Conservation (phyloP, 2,329 filamentous ascomycete species). For the Dendrostoma leiphaemia region DNA sequence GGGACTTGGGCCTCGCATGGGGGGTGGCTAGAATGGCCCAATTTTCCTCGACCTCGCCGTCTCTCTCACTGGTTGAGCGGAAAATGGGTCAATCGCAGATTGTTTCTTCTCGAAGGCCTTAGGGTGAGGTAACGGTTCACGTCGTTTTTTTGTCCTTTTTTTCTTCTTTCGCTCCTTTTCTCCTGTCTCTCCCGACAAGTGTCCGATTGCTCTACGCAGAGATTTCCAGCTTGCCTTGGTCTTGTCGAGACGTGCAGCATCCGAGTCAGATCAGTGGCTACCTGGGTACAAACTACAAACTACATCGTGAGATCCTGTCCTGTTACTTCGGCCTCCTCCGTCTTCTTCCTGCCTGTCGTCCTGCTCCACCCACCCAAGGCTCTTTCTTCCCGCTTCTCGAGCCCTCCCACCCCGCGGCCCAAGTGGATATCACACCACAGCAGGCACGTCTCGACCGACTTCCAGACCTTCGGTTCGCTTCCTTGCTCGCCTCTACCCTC, state of each 20-base stretch:
- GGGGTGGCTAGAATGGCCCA: constrained; percentile 6
- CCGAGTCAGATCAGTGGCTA: background rate
- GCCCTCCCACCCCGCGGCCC: background rate
- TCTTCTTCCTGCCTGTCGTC: constrained; percentile 10
- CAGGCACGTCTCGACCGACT: constrained; percentile 16
- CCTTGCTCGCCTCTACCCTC: constrained; percentile 15
- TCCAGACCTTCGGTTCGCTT: constrained; percentile 16
- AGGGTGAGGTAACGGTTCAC: background rate
- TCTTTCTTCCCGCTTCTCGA: constrained; percentile 4
- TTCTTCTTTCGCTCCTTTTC: background rate
- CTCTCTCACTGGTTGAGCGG: constrained; percentile 13
- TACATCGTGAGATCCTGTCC: background rate
- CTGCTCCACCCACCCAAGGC: background rate
- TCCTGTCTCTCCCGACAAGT: constrained; percentile 6
- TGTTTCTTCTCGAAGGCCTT: constrained; percentile 8
- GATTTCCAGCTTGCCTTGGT: constrained; percentile 5
- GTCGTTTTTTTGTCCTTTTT: background rate
- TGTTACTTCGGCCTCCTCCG: constrained; percentile 1
- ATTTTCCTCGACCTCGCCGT: constrained; percentile 15
- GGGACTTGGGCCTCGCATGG: constrained; percentile 1
- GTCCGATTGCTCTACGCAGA: background rate
- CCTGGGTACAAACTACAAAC: too few relatives aligned
- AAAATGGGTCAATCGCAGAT: constrained; percentile 10
- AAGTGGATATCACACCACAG: constrained; percentile 15
- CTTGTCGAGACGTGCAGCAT: background rate